phyloP scores from a whole-genome alignment of 2,329 filamentous ascomycete genomes.

The Hymenoscyphus repandus region DNA sequence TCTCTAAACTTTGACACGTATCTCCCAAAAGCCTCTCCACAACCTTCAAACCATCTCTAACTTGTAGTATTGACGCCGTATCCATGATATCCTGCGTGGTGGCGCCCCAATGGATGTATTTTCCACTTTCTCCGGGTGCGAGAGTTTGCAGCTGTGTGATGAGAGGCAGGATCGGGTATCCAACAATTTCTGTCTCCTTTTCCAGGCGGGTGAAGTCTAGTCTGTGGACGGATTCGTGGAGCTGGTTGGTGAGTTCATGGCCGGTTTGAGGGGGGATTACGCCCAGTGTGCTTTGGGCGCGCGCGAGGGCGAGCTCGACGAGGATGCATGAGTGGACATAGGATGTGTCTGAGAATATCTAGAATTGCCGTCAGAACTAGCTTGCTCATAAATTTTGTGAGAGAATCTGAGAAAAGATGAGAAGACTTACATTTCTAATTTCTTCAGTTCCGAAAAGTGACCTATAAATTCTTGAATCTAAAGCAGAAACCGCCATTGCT shows the following conservation, averaged over 20 bases:
- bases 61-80: slow-evolving; percentile 46
- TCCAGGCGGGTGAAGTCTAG: slow-evolving; percentile 41
- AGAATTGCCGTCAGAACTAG: neutral
- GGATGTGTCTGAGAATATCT: slow-evolving; percentile 43
- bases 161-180: slow-evolving; percentile 48
- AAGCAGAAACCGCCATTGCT: slow-evolving; percentile 26
- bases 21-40: slow-evolving; percentile 40
- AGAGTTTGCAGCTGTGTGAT: slow-evolving; percentile 28
- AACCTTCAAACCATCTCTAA: slow-evolving; percentile 44
- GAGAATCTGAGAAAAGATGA: neutral
- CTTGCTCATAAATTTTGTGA: neutral
- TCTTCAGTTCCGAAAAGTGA: slow-evolving; percentile 47
- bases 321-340: slow-evolving; percentile 45
- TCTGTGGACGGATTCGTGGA: slow-evolving; percentile 26
- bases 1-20: slow-evolving; percentile 38
- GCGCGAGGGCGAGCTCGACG: slow-evolving; percentile 46
- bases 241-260: slow-evolving; percentile 29
- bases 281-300: slow-evolving; percentile 42
- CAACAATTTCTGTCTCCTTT: slow-evolving; percentile 44
- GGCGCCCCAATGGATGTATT: slow-evolving; percentile 53
- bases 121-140: slow-evolving; percentile 29
- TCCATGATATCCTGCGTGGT: slow-evolving; percentile 59
- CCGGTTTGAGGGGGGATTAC: slow-evolving; percentile 40
- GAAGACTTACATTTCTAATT: slow-evolving; percentile 35
- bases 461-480: slow-evolving; percentile 47